phyloP scores from a whole-genome alignment of 306 rosid species.

The Purshia tridentata region DNA sequence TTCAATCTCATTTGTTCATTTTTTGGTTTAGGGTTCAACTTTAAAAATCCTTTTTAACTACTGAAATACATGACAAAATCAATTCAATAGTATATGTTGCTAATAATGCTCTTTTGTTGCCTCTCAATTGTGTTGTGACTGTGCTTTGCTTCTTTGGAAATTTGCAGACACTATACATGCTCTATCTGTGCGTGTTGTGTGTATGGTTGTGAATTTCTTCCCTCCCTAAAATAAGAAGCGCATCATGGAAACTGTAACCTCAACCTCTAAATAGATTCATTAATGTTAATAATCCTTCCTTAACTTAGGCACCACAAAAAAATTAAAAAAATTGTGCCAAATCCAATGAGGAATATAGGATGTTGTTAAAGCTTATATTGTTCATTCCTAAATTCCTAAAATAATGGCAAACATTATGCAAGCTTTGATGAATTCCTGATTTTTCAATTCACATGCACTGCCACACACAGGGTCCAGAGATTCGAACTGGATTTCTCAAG shows the following conservation, averaged over 20 bases:
- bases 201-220: not conserved
- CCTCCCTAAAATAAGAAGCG: not conserved
- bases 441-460: not conserved
- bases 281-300: not conserved
- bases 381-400: not conserved
- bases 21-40: too few species aligned
- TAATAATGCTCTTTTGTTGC: not conserved
- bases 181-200: not conserved
- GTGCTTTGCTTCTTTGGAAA: not conserved
- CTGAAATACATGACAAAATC: too few species aligned
- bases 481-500: slow-evolving; percentile 95
- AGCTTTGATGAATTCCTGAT: not conserved
- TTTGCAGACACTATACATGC: not conserved
- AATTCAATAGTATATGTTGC: too few species aligned
- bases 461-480: slow-evolving; percentile 87
- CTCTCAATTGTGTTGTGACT: too few species aligned
- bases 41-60: too few species aligned
- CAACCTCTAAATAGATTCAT: not conserved
- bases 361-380: too few species aligned
- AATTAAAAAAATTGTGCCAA: too few species aligned
- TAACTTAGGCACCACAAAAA: too few species aligned
- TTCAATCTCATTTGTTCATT: not conserved
- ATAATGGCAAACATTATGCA: not conserved
- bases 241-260: not conserved
- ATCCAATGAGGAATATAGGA: not conserved